These are phyloP conservation scores for Irpex sp. DNA, from an alignment of 1,284 basidiomycete species.

Conservation along the genomic window DNA sequence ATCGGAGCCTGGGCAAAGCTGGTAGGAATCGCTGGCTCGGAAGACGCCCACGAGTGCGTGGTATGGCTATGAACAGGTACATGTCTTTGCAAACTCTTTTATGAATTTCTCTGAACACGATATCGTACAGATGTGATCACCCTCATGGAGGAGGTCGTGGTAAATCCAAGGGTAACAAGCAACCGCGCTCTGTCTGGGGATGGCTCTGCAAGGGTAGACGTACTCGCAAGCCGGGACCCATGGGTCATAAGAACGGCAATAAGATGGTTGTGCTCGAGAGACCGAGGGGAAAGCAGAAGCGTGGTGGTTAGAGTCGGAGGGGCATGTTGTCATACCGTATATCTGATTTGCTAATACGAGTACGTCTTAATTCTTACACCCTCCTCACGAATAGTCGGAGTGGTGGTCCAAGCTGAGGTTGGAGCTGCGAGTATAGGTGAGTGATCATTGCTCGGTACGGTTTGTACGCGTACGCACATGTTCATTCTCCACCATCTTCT, in stretches of 20 bases:
- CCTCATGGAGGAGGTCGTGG: slow-evolving; percentile 98
- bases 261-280: slow-evolving; percentile 91
- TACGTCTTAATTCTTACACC: background rate
- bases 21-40: slow-evolving; percentile 91
- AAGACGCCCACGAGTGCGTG: slow-evolving; percentile 83
- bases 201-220: slow-evolving; percentile 90
- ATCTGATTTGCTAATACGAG: background rate
- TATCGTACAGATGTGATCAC: slow-evolving; percentile 71
- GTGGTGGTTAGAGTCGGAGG: slow-evolving; percentile 11
- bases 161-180: slow-evolving; percentile 95
- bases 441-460: background rate
- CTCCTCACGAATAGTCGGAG: background rate
- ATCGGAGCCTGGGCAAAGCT: slow-evolving; percentile 86
- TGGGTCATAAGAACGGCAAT: slow-evolving; percentile 88
- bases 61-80: slow-evolving; percentile 97
- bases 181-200: slow-evolving; percentile 89
- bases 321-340: background rate
- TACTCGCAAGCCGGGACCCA: slow-evolving; percentile 87
- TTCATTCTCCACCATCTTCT: background rate
- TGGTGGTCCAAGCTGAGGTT: background rate
- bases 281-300: slow-evolving; percentile 81
- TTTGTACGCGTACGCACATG: background rate
- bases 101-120: slow-evolving; percentile 6
- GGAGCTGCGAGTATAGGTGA: background rate
- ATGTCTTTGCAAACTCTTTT: slow-evolving; percentile 26